These are phyloP conservation scores for Coix lacrymajobi DNA, from an alignment of 176 grass and related monocot genomes.

Conservation along the genomic window DNA sequence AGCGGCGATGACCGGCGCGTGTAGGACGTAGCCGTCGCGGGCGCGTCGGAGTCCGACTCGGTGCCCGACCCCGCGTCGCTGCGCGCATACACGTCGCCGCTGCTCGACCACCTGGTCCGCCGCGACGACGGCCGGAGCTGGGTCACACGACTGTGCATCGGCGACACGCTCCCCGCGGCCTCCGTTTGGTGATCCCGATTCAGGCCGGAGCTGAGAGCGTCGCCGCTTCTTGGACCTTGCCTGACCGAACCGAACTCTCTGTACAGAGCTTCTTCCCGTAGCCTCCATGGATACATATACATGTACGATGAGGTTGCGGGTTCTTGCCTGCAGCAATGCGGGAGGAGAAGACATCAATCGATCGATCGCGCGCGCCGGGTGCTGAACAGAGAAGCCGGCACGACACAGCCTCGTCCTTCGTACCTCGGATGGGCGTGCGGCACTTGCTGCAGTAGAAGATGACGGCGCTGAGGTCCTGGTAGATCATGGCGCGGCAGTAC, in stretches of 20 bases:
- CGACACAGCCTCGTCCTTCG: too few relatives aligned
- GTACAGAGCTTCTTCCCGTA: background rate
- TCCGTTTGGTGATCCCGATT: background rate
- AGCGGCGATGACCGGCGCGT: conserved; percentile 24
- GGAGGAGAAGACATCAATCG: background rate
- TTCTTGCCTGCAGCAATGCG: conserved; percentile 35
- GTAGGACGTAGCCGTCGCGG: background rate
- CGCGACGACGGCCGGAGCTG: conserved; percentile 44
- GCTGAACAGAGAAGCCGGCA: background rate
- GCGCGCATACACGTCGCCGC: too few relatives aligned
- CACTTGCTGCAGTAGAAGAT: conserved; percentile 63
- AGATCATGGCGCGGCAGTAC: conserved; percentile 65
- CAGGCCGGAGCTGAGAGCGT: background rate
- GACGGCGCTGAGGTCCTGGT: conserved; percentile 50
- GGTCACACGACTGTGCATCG: conserved; percentile 11
- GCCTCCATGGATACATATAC: too few relatives aligned
- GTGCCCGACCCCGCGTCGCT: background rate
- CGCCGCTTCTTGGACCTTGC: background rate
- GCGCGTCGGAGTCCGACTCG: conserved; percentile 14
- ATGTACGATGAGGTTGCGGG: too few relatives aligned
- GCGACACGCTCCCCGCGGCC: background rate
- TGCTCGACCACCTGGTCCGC: conserved; percentile 28
- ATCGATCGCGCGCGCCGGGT: background rate
- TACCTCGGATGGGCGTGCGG: conserved; percentile 51
- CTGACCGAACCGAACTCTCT: conserved; percentile 4